Evolutionary conservation across 441 rosid species (phyloP), one percentile per base, ranked within the genome.

Genomic region (Gossypium schwendimanii): DNA sequence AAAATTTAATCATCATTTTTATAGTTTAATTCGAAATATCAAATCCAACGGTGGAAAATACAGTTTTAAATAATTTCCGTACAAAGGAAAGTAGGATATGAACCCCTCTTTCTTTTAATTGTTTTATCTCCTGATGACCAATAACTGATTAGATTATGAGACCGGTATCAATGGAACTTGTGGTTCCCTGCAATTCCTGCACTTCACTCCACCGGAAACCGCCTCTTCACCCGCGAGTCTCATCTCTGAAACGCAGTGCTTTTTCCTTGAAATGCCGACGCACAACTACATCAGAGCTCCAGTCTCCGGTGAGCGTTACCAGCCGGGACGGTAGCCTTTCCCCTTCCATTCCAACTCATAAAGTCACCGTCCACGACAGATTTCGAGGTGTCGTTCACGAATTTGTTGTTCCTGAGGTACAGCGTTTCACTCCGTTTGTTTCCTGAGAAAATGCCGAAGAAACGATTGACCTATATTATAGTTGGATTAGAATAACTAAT

Each of bases 361-460:
- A 89, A 66, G 96, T 94, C 74, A 88, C 87, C 1, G 94, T 93
- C 49, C 91, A 84, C 77, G 96, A 94, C 81, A 81, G 94, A 60
- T 87, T 86, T 77, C 89, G 91, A 20, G 94, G 93, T 14, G 83
- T 90, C 0, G 86, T 87, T 44, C 94, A 91, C 72, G 88, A 93
- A 72, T 93, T 93, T 67, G 47, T 82, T 3, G 97, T 94, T 63
- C 97, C 97, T 0, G 97, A 90, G 96, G 95, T 90, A 73, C 18
- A 36, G 9, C 11, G 21, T 18, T 20, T 1, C 6, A 15, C 11
- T 67, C 24, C 28, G 36, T 75, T 78, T 75, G 72, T 50, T 73
- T 78, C 20, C 64, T 17, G 50, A 15, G 69, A 47, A 67, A 58
- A 63, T 53, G 77, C 49, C 12, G 18, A 12, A 18, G 9, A n/a